Evolutionary conservation across 179 eudicot genomes (phyloP), one percentile per base, ranked within the genome.

Genomic region (Corrigiola litoralis): DNA sequence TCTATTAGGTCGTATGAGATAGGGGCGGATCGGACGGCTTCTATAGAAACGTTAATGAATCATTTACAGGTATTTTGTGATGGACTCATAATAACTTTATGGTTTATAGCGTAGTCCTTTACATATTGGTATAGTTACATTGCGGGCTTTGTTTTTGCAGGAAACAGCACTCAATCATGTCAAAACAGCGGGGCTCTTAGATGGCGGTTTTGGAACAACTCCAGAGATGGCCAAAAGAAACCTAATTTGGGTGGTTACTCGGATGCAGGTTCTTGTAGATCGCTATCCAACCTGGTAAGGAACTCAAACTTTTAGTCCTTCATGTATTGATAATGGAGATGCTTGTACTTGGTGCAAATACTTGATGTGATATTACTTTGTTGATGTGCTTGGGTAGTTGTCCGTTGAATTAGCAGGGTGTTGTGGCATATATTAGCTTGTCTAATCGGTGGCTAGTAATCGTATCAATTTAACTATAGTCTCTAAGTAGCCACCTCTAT

Each of bases 101-200:
- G 24, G 38, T 40, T 24, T 7, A 29, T 23, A 58, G 57, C 18
- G 8, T 34, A 18, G 50, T 12, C 8, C 42, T 14, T 7, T 47
- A 27, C 23, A 20, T 61, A 12, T 64, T 44, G 24, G 12, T 34
- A 37, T 29, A 18, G 8, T 65, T 16, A 18, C 45, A n/a, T 49
- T 37, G 28, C 10, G 23, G 49, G 52, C 49, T 59, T 60, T 42
- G 37, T n/a, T 49, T 66, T 25, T 76, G 61, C 81, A 89, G 96
- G 96, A 92, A 84, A 87, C 96, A 1, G 90, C 96, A 20, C 81
- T 89, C 62, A 92, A 92, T 76, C 98, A 92, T 66, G 88, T 85
- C 14, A 84, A 81, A 78, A 73, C 65, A 67, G 87, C 79, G 4
- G 92, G 95, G 17, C 80, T 89, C 18, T 69, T 79, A 27, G 88